Evolutionary conservation across 441 rosid species (phyloP).

Genomic region (Populus hybrid): DNA sequence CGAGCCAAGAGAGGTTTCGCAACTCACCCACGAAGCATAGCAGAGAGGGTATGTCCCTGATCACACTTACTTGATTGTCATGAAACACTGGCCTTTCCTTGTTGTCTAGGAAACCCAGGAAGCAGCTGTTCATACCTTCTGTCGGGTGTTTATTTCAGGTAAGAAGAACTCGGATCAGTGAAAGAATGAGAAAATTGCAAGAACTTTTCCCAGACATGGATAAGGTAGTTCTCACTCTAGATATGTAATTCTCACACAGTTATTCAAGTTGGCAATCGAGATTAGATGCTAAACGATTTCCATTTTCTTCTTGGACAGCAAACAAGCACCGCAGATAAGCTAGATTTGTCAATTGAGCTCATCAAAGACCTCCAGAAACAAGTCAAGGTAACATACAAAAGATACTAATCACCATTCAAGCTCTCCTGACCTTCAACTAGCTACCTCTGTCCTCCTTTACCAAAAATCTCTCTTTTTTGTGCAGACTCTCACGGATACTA

Average conservation of each 20-base stretch:
- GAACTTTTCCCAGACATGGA: constrained; percentile 64
- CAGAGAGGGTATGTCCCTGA: constrained; percentile 57
- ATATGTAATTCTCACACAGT: not conserved
- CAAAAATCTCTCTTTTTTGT: constrained; percentile 13
- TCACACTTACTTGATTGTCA: constrained; percentile 1
- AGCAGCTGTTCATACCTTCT: not conserved
- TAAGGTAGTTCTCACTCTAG: constrained; percentile 42
- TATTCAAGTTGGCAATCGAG: not conserved
- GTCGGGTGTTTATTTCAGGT: constrained; percentile 33
- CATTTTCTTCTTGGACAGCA: constrained; percentile 39
- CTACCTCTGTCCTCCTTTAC: constrained; percentile 13
- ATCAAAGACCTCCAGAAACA: constrained; percentile 67
- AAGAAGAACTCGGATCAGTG: constrained; percentile 67
- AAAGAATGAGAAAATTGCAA: constrained; percentile 56
- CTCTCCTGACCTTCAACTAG: constrained; percentile 18
- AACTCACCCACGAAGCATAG: constrained; percentile 78
- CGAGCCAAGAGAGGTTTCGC: constrained; percentile 76
- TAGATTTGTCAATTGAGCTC: constrained; percentile 66
- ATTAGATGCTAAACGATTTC: not conserved
- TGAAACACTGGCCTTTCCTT: not conserved
- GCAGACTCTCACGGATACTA: constrained; percentile 47
- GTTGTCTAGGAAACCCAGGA: not conserved
- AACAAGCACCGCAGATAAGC: constrained; percentile 69
- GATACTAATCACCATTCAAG: constrained; percentile 3
- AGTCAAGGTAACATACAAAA: constrained; percentile 46